phyloP scores from a whole-genome alignment of 768 basidiomycete species.

The Crepidotus variabilis region DNA sequence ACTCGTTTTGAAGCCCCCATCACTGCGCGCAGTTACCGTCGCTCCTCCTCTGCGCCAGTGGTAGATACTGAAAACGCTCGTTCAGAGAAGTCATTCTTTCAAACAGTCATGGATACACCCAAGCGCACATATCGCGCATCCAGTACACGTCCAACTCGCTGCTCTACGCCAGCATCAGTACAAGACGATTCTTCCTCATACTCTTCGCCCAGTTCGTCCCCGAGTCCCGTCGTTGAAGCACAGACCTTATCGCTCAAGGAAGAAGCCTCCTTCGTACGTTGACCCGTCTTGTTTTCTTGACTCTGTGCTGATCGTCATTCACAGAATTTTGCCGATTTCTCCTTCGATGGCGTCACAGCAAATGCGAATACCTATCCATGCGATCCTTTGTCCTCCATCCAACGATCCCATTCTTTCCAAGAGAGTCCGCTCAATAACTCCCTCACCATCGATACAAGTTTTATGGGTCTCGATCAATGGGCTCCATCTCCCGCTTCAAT shows the following conservation, averaged over 20 bases:
- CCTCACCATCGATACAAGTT: slow-evolving; percentile 39
- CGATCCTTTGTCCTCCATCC: slow-evolving; percentile 24
- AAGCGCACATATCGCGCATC: slow-evolving; percentile 27
- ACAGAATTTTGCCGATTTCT: slow-evolving; percentile 43
- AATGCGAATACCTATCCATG: slow-evolving; percentile 26
- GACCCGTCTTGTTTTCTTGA: background rate
- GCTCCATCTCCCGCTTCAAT: slow-evolving; percentile 40
- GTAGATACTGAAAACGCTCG: slow-evolving; percentile 33
- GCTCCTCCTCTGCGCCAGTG: slow-evolving; percentile 61
- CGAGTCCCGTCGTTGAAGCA: slow-evolving; percentile 19
- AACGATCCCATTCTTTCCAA: slow-evolving; percentile 16
- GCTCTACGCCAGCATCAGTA: slow-evolving; percentile 18
- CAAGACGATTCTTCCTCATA: slow-evolving; percentile 4
- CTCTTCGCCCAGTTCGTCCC: slow-evolving; percentile 12
- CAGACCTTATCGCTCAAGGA: slow-evolving; percentile 31
- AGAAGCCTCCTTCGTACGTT: slow-evolving; percentile 49
- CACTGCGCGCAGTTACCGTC: slow-evolving; percentile 66
- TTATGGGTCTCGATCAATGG: slow-evolving; percentile 34
- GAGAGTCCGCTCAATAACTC: slow-evolving; percentile 10
- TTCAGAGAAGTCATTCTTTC: slow-evolving; percentile 29
- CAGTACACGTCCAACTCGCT: slow-evolving; percentile 35
- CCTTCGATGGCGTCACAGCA: slow-evolving; percentile 37
- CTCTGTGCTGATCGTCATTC: background rate
- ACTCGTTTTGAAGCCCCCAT: slow-evolving; percentile 78
- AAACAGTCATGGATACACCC: slow-evolving; percentile 16